Conservation (phyloP, 345 rosid species). For the Brassica rapa region DNA sequence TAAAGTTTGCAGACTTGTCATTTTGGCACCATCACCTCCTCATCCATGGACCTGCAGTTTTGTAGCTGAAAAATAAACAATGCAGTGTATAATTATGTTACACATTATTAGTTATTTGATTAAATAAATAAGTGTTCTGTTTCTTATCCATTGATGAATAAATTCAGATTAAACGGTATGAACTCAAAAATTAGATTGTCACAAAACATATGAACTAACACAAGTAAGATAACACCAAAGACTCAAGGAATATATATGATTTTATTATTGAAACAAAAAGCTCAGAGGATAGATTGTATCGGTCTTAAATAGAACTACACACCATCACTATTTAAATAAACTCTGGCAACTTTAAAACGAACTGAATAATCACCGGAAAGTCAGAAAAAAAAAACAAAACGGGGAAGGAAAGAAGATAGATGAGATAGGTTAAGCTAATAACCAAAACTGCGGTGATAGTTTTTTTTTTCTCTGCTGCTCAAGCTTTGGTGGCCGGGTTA, state of each 20-base stretch:
- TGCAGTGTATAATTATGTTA: constrained; percentile 17
- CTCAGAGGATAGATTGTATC: constrained; percentile 24
- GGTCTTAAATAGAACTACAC: constrained; percentile 35
- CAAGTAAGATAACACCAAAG: neutral
- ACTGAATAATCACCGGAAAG: constrained; percentile 30
- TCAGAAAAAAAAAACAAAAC: constrained; percentile 1
- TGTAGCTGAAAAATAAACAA: constrained; percentile 4
- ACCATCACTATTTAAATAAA: constrained; percentile 38
- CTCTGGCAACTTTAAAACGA: constrained; percentile 26
- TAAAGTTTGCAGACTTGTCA: constrained; percentile 5
- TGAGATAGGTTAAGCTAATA: constrained; percentile 40
- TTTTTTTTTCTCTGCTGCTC: constrained; percentile 23
- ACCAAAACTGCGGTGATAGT: constrained; percentile 42
- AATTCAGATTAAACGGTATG: neutral
- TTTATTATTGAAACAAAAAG: constrained; percentile 41
- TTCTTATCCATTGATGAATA: neutral
- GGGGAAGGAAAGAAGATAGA: constrained; percentile 18
- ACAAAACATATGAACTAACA: neutral
- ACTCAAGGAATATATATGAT: constrained; percentile 9
- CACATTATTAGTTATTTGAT: constrained; percentile 20
- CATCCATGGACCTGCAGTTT: constrained; percentile 30
- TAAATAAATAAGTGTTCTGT: neutral
- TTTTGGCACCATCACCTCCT: neutral
- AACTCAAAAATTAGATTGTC: neutral
- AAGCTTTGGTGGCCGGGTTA: constrained; percentile 55